phyloP scores from a whole-genome alignment of 495 filamentous ascomycete genomes.

The Poronia punctata region DNA sequence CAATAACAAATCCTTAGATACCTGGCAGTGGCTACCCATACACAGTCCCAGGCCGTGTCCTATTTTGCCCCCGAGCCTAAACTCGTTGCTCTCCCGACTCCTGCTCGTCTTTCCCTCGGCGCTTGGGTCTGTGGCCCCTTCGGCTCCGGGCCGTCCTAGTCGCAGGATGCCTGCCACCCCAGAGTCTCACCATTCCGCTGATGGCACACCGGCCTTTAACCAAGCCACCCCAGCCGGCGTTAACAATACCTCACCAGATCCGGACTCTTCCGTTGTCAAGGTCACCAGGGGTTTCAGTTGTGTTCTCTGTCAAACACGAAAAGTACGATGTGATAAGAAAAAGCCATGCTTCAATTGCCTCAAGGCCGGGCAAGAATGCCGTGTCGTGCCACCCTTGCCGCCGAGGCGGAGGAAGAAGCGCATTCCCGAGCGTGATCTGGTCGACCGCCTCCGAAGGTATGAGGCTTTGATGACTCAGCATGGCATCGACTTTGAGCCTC shows the following conservation, averaged over 20 bases:
- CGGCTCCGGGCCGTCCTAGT: slow-evolving; percentile 24
- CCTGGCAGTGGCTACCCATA: too few species aligned
- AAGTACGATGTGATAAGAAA: slow-evolving; percentile 60
- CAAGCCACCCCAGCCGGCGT: slow-evolving; percentile 28
- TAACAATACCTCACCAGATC: slow-evolving; percentile 23
- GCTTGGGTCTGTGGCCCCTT: slow-evolving; percentile 2
- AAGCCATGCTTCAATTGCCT: slow-evolving; percentile 60
- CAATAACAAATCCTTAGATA: too few species aligned
- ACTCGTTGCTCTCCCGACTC: too few species aligned
- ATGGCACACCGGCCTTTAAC: slow-evolving; percentile 19
- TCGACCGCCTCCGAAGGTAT: slow-evolving; percentile 47
- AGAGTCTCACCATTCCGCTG: slow-evolving; percentile 27
- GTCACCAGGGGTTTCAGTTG: slow-evolving; percentile 54
- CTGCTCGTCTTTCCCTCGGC: slow-evolving; percentile 13
- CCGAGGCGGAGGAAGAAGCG: slow-evolving; percentile 55
- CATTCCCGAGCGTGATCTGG: slow-evolving; percentile 42
- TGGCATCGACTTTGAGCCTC: slow-evolving; percentile 42
- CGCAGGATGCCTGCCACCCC: slow-evolving; percentile 25
- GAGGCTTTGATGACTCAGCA: slow-evolving; percentile 46
- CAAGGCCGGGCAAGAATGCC: slow-evolving; percentile 54
- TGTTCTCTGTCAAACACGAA: slow-evolving; percentile 57
- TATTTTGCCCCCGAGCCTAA: background rate
- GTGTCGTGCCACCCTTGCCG: slow-evolving; percentile 51
- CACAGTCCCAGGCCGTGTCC: background rate
- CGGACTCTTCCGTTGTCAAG: slow-evolving; percentile 37